Base-by-base conservation (phyloP, 2,329 filamentous ascomycete genomes). In the Stagonosporopsis cucurbitacearum region DNA sequence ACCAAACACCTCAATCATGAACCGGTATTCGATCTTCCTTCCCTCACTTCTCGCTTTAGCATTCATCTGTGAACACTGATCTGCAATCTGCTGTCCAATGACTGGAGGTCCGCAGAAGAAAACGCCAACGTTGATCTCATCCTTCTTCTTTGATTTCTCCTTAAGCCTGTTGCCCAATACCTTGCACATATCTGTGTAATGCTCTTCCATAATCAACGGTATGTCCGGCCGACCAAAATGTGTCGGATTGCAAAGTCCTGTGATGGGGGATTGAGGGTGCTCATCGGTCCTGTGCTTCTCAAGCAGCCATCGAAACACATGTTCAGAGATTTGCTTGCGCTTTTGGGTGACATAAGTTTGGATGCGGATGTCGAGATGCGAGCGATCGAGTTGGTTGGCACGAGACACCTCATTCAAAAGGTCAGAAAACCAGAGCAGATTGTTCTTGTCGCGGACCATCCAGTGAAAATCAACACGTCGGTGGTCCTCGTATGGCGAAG, bases 381-480 rank as follows among this genome's bases (percentile, higher is more conserved):
- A 66, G 32, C 47, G 54, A 26, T 71, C 62, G 6, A 61, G 60
- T 41, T 78, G 73, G 19, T 80, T 72, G 8, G 73, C 70, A 6
- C 75, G 74, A 7, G 71, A 64, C 3, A 73, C 70, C 54, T 72
- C 70, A 62, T 85, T 86, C 5, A 86, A 77, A 0, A 86, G 78
- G 59, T 84, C 79, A 0, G 83, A 83, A 47, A 86, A 82, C 84
- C 84, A 86, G 3, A 82, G 75, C 0, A 86, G 76, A 46, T 82
- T 78, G 67, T 85, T 84, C 52, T 79, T 78, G 42, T 86, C 82
- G 20, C 83, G 81, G 0, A 86, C 83, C 59, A 83, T 84, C 84
- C 84, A 86, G 69, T 86, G 83, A 54, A 86, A 85, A 62, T 86
- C 84, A 1, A 85, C 79, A 4, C 82, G 78, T 30, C 83, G 79